These are phyloP conservation scores for Spathaspora sp. DNA, from an alignment of 1,139 yeast species.

Conservation along the genomic window DNA sequence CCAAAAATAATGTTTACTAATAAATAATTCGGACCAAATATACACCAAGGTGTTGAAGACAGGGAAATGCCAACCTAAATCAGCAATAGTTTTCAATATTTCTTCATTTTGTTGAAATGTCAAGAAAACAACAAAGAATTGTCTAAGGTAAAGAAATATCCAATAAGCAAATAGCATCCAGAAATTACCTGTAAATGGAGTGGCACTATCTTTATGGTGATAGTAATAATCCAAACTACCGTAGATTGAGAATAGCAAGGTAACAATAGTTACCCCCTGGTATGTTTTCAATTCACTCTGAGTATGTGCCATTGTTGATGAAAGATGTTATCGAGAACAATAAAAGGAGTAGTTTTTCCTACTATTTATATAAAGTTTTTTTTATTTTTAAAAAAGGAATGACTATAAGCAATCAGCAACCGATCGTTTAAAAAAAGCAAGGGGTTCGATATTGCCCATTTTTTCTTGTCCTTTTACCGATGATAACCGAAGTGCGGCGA, in stretches of 20 bases:
- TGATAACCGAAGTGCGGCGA: too few species aligned
- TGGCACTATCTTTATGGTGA: slow-evolving; percentile 36
- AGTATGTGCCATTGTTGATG: slow-evolving; percentile 10
- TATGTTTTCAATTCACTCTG: slow-evolving; percentile 22
- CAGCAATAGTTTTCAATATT: slow-evolving; percentile 25
- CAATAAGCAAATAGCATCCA: slow-evolving; percentile 57
- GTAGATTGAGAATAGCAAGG: slow-evolving; percentile 53
- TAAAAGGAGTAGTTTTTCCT: neutral
- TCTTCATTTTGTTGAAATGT: slow-evolving; percentile 46
- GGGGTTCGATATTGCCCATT: neutral
- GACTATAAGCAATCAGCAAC: neutral
- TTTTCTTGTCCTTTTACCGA: neutral
- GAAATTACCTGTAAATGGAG: slow-evolving; percentile 69
- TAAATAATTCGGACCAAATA: slow-evolving; percentile 62
- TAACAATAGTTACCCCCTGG: slow-evolving; percentile 47
- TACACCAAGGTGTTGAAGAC: slow-evolving; percentile 59
- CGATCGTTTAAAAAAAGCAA: neutral
- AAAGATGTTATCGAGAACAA: neutral
- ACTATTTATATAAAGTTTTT: neutral
- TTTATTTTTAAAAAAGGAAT: neutral
- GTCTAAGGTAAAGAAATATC: slow-evolving; percentile 53
- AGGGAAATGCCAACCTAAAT: slow-evolving; percentile 62
- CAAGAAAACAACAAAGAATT: slow-evolving; percentile 52
- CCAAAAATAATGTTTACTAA: slow-evolving; percentile 51
- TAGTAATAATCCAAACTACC: slow-evolving; percentile 51